A percentile compares a stretch with the other conserved stretches of the same genome.
phyloP scores from a whole-genome alignment of 495 filamentous ascomycete species.

The Podospora fimiseda region DNA sequence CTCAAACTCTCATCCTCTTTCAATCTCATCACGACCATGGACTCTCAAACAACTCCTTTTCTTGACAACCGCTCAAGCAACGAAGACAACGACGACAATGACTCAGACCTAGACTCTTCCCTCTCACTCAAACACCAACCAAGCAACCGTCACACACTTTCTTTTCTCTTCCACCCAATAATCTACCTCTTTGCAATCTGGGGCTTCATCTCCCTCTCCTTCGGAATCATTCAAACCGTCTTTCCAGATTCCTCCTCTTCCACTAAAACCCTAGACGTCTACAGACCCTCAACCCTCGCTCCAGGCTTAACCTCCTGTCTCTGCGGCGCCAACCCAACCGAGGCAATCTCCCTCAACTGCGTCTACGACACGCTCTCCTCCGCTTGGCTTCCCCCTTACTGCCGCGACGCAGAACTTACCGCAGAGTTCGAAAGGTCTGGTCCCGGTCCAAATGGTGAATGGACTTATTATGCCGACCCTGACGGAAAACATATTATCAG shows the following conservation, averaged over 20 bases:
- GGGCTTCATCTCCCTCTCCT: conserved; percentile 8
- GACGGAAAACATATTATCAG: no score
- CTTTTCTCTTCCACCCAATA: neutral
- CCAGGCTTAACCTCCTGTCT: neutral
- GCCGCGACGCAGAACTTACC: conserved; percentile 9
- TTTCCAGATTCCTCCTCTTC: neutral
- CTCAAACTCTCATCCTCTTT: no score
- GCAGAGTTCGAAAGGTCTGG: conserved; percentile 9
- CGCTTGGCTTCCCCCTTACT: conserved; percentile 12
- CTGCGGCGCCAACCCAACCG: conserved; percentile 4
- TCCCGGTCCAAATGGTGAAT: no score
- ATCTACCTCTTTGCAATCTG: conserved; percentile 8
- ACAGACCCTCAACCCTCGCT: conserved; percentile 10
- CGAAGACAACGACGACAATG: neutral
- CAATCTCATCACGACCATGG: no score
- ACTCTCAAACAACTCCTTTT: no score
- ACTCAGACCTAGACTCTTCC: neutral
- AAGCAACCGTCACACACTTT: neutral
- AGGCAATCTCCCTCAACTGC: conserved; percentile 4
- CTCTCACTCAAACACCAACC: neutral
- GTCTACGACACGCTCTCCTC: conserved; percentile 13
- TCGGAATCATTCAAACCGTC: neutral
- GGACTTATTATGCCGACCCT: no score
- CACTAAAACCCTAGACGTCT: conserved; percentile 6
- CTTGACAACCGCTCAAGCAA: no score